phyloP scores from a whole-genome alignment of 768 basidiomycete genomes.

The Boletus speciosus region DNA sequence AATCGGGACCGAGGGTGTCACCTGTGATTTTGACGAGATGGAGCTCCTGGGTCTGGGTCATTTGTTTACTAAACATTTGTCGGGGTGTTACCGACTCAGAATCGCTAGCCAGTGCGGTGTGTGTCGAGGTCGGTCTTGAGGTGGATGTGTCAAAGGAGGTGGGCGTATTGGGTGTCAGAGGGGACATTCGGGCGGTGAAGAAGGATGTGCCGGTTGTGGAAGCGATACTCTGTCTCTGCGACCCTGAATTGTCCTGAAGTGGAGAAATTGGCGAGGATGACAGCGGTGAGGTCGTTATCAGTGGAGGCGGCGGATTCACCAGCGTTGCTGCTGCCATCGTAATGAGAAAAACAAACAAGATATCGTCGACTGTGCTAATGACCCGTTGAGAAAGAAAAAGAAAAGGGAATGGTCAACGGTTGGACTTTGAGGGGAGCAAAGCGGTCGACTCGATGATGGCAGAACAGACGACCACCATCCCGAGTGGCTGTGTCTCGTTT shows the following conservation, averaged over 20 bases:
- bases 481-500: conserved; percentile 10
- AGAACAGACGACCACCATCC: neutral
- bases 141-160: conserved; percentile 22
- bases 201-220: conserved; percentile 27
- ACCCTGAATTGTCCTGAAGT: conserved; percentile 7
- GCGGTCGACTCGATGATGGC: neutral
- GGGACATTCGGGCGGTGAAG: conserved; percentile 27
- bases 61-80: conserved; percentile 29
- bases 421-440: neutral
- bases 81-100: conserved; percentile 30
- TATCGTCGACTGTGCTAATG: neutral
- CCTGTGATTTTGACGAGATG: conserved; percentile 54
- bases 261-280: conserved; percentile 13
- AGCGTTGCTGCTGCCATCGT: conserved; percentile 13
- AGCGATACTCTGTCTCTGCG: conserved; percentile 23
- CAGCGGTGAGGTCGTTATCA: conserved; percentile 18
- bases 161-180: conserved; percentile 18
- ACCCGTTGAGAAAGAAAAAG: neutral
- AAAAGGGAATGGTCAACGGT: neutral
- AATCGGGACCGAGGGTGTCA: conserved; percentile 43
- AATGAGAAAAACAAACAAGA: neutral
- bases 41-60: conserved; percentile 41
- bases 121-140: conserved; percentile 36
- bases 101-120: conserved; percentile 26
- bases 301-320: conserved; percentile 2